phyloP scores from a whole-genome alignment of 176 grass and related monocot genomes.

The Oryza brachyantha region DNA sequence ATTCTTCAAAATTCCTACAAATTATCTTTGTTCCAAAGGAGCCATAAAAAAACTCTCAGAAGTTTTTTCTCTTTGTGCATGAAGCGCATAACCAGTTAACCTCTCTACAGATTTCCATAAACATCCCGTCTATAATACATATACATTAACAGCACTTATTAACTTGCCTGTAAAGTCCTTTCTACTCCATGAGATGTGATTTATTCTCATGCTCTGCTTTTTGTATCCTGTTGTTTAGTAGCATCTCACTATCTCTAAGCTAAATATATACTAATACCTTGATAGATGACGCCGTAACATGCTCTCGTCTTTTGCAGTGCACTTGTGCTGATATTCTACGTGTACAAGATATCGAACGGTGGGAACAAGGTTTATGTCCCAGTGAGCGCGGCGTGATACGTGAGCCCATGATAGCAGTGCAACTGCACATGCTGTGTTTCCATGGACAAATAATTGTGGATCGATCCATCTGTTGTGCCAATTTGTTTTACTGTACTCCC shows the following conservation, averaged over 20 bases:
- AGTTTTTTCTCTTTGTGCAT: background rate
- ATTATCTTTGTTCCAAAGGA: too few relatives aligned
- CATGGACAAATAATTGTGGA: constrained; percentile 8
- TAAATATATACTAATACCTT: background rate
- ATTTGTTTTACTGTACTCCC: background rate
- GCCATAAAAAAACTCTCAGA: background rate
- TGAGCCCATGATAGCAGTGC: background rate
- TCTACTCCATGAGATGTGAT: background rate
- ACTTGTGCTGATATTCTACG: constrained; percentile 66
- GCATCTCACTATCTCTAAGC: background rate
- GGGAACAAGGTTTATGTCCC: constrained; percentile 49
- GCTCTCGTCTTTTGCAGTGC: constrained; percentile 42
- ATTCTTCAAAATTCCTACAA: too few relatives aligned
- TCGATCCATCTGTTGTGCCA: background rate
- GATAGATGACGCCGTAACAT: background rate
- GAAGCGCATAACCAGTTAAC: too few relatives aligned
- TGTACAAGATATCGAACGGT: constrained; percentile 71
- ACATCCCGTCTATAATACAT: too few relatives aligned
- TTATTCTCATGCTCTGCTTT: background rate
- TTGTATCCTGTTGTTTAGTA: background rate
- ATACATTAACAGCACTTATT: too few relatives aligned
- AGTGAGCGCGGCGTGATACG: constrained; percentile 38
- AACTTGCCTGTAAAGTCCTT: too few relatives aligned
- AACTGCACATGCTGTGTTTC: constrained; percentile 19
- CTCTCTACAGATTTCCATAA: too few relatives aligned